Base-by-base conservation (phyloP, 371 early-diverging fungal genomes). In the Polyrhizophydium stewartii region DNA sequence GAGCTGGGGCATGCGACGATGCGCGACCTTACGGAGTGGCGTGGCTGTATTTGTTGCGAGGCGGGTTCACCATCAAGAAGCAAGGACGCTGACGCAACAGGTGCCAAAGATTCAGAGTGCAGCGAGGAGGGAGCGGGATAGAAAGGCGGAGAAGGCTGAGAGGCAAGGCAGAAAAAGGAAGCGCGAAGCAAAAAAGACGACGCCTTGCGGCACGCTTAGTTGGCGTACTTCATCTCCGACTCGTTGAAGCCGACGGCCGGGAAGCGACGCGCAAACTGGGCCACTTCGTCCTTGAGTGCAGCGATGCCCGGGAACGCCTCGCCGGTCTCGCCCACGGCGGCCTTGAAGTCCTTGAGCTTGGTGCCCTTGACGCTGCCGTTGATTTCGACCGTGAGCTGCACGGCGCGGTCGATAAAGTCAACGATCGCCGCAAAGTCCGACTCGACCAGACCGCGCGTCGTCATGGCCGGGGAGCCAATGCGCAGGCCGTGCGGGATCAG, bases 401-500 rank as follows among this genome's bases (percentile, higher is more conserved):
- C 68, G 22, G 73, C 80, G 19, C 74, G 61, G 70, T 94, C 88
- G 62, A 99, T 88, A 68, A 94, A 94, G 24, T 73, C 78, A 30
- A 89, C 94, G 46, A 97, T 80, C 67, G 83, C 75, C 28, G 66
- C 87, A 81, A 98, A 95, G 70, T 99, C 99, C 1, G 72, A 63
- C 73, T 93, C 92, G 45, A 75, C 75, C 28, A 99, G 80, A 0
- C 97, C 97, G 65, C 99, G 89, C 43, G 94, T 87, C 47, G 99
- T 99, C 92, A 99, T 94, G 31, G 99, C 98, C 31, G 98, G 96
- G 1, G 96, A 90, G 56, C 84, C 89, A 55, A 89, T 68, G 22
- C 99, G 88, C 61, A 99, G 84, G 60, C 99, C 99, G 58, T 94
- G 90, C 25, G 99, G 99, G 35, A 92, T 85, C 69, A 99, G 78